Percentiles rank a stretch among this genome's conserved stretches.
These are phyloP conservation scores for Pestalotiopsis sp. DNA, from an alignment of 2,329 filamentous ascomycete species.

Conservation along the genomic window DNA sequence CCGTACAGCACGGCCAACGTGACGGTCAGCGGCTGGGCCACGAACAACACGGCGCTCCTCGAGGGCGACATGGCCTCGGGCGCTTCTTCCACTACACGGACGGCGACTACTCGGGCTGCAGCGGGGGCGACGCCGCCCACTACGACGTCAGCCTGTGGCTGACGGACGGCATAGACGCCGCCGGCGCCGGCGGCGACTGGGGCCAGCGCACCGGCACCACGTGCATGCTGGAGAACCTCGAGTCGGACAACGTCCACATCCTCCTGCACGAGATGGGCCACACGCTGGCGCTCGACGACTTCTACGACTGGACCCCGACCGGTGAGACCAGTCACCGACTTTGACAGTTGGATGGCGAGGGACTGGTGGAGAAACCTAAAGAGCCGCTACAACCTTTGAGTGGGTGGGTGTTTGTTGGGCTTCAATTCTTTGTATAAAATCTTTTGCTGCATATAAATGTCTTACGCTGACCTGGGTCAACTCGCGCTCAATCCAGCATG, in stretches of 20 bases:
- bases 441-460: not conserved
- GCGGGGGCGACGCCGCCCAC: slow-evolving; percentile 7
- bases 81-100: slow-evolving; percentile 8
- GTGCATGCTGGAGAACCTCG: slow-evolving; percentile 40
- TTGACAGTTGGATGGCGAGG: slow-evolving; percentile 49
- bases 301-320: slow-evolving; percentile 40
- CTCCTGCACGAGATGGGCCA: slow-evolving; percentile 47
- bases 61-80: not conserved
- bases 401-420: not conserved
- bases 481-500: not conserved
- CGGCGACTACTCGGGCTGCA: slow-evolving; percentile 13
- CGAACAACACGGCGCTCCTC: slow-evolving; percentile 4
- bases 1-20: slow-evolving; percentile 7
- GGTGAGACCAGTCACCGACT: slow-evolving; percentile 44
- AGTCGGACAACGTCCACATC: slow-evolving; percentile 41
- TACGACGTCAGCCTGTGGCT: slow-evolving; percentile 11
- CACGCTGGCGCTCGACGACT: slow-evolving; percentile 44
- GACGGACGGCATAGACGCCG: slow-evolving; percentile 5
- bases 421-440: not conserved
- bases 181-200: slow-evolving; percentile 10
- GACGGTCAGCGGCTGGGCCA: slow-evolving; percentile 10
- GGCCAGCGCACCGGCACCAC: slow-evolving; percentile 43
- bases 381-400: not conserved
- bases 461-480: not conserved
- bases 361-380: slow-evolving; percentile 40